These are phyloP conservation scores for Physcomitrellopsis africana DNA, from an alignment of 225 moss, liverwort and hornwort species.

Conservation along the genomic window DNA sequence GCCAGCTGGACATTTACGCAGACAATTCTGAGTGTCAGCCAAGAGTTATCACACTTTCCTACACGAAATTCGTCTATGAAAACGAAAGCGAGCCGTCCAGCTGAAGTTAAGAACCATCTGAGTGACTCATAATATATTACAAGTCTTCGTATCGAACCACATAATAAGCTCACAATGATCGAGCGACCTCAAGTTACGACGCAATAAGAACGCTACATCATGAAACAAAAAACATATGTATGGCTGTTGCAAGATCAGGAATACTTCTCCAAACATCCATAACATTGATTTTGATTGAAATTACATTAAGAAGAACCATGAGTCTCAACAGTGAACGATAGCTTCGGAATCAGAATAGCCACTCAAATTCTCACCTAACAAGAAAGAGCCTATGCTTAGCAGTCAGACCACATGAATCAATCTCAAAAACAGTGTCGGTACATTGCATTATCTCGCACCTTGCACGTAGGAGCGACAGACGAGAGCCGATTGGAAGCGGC, in stretches of 20 bases:
- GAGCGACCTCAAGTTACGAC: neutral
- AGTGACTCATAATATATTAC: neutral
- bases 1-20: constrained; percentile 56
- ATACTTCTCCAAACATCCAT: neutral
- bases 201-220: neutral
- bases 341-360: neutral
- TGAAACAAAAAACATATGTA: neutral
- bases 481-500: constrained; percentile 17
- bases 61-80: neutral
- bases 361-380: neutral
- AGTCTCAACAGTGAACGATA: neutral
- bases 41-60: neutral
- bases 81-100: neutral
- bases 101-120: neutral
- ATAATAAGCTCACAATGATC: neutral
- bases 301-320: neutral
- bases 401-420: neutral
- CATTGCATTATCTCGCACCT: constrained; percentile 26
- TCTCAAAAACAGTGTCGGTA: neutral
- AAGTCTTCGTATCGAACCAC: neutral
- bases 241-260: neutral
- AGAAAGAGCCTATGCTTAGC: neutral
- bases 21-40: constrained; percentile 7
- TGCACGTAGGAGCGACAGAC: constrained; percentile 34
- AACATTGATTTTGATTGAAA: constrained; percentile 13